Percentiles rank a stretch among this genome's conserved stretches.
phyloP scores from a whole-genome alignment of 208 protist genomes.

The Strigomonas culicis region DNA sequence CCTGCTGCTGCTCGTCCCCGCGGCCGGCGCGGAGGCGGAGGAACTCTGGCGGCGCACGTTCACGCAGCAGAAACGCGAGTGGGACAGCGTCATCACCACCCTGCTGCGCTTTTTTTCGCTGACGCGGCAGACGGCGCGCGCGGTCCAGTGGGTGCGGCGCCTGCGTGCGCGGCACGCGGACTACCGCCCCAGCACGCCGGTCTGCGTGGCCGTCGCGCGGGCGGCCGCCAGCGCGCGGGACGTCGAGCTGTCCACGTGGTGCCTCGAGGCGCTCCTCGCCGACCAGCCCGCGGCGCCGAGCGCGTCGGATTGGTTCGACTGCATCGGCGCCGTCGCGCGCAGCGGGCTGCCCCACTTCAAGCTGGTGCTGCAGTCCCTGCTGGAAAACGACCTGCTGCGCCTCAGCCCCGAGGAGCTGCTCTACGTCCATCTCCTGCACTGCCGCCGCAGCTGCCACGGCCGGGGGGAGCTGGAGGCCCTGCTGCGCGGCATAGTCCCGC shows the following conservation, averaged over 20 bases:
- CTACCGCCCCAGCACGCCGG: constrained; percentile 16
- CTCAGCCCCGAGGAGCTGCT: constrained; percentile 50
- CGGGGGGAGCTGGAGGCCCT: constrained; percentile 34
- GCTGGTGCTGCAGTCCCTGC: constrained; percentile 49
- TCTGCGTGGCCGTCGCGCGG: constrained; percentile 22
- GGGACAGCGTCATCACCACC: neutral
- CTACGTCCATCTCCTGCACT: constrained; percentile 62
- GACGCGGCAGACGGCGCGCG: neutral
- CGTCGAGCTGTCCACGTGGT: constrained; percentile 28
- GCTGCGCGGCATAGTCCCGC: constrained; percentile 12
- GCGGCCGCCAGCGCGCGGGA: constrained; percentile 21
- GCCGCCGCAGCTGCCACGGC: constrained; percentile 43
- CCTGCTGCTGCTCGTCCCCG: constrained; percentile 13
- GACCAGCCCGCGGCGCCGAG: constrained; percentile 26
- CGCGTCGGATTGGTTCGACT: constrained; percentile 47
- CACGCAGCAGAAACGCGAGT: neutral
- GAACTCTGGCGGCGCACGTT: neutral
- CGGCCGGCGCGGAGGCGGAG: neutral
- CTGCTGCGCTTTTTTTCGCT: constrained; percentile 5
- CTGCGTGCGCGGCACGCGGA: constrained; percentile 21
- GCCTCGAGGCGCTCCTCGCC: constrained; percentile 31
- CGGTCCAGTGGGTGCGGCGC: constrained; percentile 18
- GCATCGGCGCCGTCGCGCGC: constrained; percentile 55
- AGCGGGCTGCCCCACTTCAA: constrained; percentile 53
- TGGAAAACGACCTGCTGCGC: constrained; percentile 44